Evolutionary conservation across 345 rosid genomes (phyloP).

Genomic region (Hibiscus trionum): DNA sequence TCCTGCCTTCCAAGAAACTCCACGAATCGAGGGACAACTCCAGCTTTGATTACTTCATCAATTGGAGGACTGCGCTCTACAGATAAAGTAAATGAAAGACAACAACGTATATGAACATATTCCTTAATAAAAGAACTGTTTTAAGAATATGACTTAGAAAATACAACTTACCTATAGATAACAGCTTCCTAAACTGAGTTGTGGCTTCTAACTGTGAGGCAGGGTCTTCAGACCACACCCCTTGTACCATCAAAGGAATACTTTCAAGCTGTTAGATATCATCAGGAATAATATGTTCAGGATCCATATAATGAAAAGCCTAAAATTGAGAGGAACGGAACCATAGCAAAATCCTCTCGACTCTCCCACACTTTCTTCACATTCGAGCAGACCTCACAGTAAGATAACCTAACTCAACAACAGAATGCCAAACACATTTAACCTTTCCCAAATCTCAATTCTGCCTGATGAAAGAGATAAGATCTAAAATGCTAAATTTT

Average conservation of each 20-base stretch:
- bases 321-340: background rate
- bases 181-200: constrained; percentile 66
- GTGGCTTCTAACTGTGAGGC: constrained; percentile 64
- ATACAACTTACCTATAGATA: constrained; percentile 53
- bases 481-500: background rate
- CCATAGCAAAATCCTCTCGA: background rate
- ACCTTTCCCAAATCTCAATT: background rate
- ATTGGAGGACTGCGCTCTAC: constrained; percentile 85
- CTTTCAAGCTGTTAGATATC: constrained; percentile 55
- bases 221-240: constrained; percentile 65
- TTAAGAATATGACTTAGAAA: background rate
- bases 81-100: constrained; percentile 14
- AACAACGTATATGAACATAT: background rate
- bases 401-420: background rate
- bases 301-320: background rate
- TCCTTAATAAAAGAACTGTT: background rate
- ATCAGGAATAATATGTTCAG: constrained; percentile 7
- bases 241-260: constrained; percentile 67
- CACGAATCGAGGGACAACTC: constrained; percentile 70
- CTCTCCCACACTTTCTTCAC: background rate
- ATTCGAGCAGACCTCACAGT: background rate
- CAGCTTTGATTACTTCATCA: constrained; percentile 77
- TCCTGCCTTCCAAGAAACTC: constrained; percentile 77
- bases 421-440: background rate
- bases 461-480: background rate